Base-by-base conservation (phyloP, 2,329 filamentous ascomycete species). In the Sporothrix brunneoviolacea region DNA sequence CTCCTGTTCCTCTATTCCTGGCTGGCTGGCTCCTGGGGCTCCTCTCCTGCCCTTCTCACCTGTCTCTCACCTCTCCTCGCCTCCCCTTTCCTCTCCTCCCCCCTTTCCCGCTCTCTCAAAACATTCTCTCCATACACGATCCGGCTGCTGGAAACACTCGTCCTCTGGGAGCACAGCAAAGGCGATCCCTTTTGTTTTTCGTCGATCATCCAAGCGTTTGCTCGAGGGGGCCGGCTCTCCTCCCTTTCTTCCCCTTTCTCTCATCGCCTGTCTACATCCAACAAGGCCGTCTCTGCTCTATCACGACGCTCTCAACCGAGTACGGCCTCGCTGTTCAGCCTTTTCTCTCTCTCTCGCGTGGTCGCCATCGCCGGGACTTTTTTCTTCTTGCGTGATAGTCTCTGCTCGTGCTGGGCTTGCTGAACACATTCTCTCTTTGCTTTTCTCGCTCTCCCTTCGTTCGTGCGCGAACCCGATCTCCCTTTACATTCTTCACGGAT, bases 191-290 rank as follows among this genome's bases (percentile, higher is more conserved):
- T 22, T 55, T 61, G 61, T 61, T 60, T 66, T 67, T 12, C 24
- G 67, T 62, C 63, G 65, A 69, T 69, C 67, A 60, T 58, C 55
- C 52, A 58, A 54, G 52, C 43, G n/a, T 57, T 44, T 52, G 44
- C 48, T 58, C 58, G 51, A 59, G 61, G 62, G 60, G 62, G 62
- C 65, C 55, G 62, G 64, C 55, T 64, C 63, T 67, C 62, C 50
- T 55, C 48, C 55, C 62, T 62, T 56, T 39, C 35, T 36, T 30
- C 21, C 39, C n/a, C 37, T 39, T 33, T 44, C 37, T 49, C 19
- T 32, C 38, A 30, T 27, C 12, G 15, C 8, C n/a, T n/a, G n/a
- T n/a, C n/a, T n/a, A n/a, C n/a, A n/a, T n/a, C n/a, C n/a, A n/a
- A n/a, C n/a, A n/a, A n/a, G n/a, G n/a, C n/a, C n/a, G n/a, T n/a